Evolutionary conservation across 805 yeast species (phyloP).

Genomic region (Candida maesae): DNA sequence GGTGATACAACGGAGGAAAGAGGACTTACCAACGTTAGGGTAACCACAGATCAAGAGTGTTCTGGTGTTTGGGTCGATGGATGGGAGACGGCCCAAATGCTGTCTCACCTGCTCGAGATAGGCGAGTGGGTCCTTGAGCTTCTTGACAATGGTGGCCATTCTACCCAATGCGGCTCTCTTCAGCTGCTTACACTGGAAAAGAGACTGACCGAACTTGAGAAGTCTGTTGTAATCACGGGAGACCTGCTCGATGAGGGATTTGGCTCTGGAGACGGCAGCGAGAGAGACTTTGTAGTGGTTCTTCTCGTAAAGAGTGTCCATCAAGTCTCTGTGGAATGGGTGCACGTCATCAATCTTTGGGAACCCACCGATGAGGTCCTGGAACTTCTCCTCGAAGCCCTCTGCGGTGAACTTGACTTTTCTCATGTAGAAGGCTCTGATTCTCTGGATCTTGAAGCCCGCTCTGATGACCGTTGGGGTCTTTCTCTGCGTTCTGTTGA

Average conservation of each 20-base stretch:
- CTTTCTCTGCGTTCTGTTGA: constrained; percentile 96
- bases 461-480: constrained; percentile 98
- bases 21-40: constrained; percentile 98
- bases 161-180: constrained; percentile 99
- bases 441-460: constrained; percentile 94
- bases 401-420: constrained; percentile 95
- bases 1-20: constrained; percentile 88
- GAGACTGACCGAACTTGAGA: constrained; percentile 94
- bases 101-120: constrained; percentile 98
- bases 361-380: constrained; percentile 80
- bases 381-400: constrained; percentile 91
- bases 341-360: constrained; percentile 97
- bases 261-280: constrained; percentile 93
- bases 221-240: constrained; percentile 92
- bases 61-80: constrained; percentile 98
- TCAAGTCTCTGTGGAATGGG: constrained; percentile 96
- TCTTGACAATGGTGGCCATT: constrained; percentile 97
- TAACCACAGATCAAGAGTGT: constrained; percentile 96
- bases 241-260: constrained; percentile 91
- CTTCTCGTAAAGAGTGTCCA: constrained; percentile 97
- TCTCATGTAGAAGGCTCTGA: constrained; percentile 96
- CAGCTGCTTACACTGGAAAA: constrained; percentile 97
- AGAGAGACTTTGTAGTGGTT: constrained; percentile 96
- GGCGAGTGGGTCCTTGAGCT: constrained; percentile 87
- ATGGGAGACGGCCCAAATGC: constrained; percentile 96